Evolutionary conservation across 352 stramenopile species (phyloP), one percentile per base, ranked within the genome.

Genomic region (Globisporangium perplexum): DNA sequence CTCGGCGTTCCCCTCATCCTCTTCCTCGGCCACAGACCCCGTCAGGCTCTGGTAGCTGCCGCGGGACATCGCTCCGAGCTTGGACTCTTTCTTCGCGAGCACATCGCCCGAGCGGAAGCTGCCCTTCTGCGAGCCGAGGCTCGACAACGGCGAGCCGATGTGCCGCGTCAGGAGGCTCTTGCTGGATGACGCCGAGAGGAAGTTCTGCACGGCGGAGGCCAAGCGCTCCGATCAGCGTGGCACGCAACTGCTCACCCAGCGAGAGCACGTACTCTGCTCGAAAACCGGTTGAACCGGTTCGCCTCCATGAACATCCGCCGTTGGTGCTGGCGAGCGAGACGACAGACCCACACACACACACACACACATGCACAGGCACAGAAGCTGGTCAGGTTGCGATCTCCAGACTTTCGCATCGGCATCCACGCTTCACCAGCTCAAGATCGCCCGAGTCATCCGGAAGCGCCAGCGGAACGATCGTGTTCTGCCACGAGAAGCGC

Each of bases 271-370:
- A 83, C 74, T 31, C 63, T 70, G 47, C 64, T 77, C 0, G 74
- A 83, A 33, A 76, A 63, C 11, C 66, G 67, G 10, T 56, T 65
- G 48, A 83, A 83, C 18, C 69, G 67, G 47, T 85, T 81, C 20
- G 74, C 74, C 41, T 83, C 71, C 65, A 76, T 76, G 60, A 85
- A 85, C 44, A 85, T 74, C n/a, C 71, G 66, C 6, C 74, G 74
- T 60, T 85, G 74, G 24, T 85, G 71, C 72, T 81, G 47, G 12
- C 17, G 20, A 12, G 8, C 12, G 23, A n/a, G 0, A n/a, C 10
- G 7, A 55, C 42, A 44, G 4, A 20, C 47, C 1, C 15, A n/a
- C 14, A 15, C 14, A 47, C 6, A 55, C 18, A 17, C 3, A 31
- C 35, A 23, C 17, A 18, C 12, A 35, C n/a, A 15, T 6, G 6